phyloP scores from a whole-genome alignment of 306 rosid species.

The Arachis hypogaea region DNA sequence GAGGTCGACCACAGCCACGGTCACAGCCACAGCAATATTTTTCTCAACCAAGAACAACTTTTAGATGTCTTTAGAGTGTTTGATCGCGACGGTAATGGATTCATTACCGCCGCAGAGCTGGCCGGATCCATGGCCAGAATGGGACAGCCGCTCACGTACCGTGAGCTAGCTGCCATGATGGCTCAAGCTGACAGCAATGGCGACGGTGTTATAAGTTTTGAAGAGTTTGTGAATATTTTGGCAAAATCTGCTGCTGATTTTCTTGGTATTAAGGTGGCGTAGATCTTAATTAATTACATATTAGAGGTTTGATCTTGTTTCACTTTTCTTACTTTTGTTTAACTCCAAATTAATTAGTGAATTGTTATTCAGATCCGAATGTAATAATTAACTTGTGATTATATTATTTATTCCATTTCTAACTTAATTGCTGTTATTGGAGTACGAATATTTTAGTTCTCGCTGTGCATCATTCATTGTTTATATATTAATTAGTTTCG shows the following conservation, averaged over 20 bases:
- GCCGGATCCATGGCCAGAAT: slow-evolving; percentile 90
- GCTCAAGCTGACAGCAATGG: slow-evolving; percentile 72
- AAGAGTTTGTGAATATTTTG: slow-evolving; percentile 67
- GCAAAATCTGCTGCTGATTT: slow-evolving; percentile 82
- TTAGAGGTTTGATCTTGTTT: not conserved
- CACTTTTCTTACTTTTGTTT: not conserved
- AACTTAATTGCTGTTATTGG: too few species aligned
- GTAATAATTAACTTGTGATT: not conserved
- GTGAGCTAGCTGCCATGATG: slow-evolving; percentile 77
- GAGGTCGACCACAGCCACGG: slow-evolving; percentile 31
- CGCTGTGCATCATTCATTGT: too few species aligned
- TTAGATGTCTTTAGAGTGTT: slow-evolving; percentile 68
- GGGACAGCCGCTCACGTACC: slow-evolving; percentile 75
- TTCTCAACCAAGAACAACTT: slow-evolving; percentile 78
- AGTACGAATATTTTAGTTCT: too few species aligned
- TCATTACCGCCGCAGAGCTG: slow-evolving; percentile 74
- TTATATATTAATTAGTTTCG: too few species aligned
- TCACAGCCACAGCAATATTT: slow-evolving; percentile 42
- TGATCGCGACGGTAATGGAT: slow-evolving; percentile 87
- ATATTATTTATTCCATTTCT: too few species aligned
- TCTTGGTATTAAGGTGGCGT: slow-evolving; percentile 52
- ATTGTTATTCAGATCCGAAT: not conserved
- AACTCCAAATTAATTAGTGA: not conserved
- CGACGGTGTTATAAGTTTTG: slow-evolving; percentile 83
- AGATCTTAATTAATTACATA: not conserved